phyloP scores from a whole-genome alignment of 805 yeast genomes.

The Spathaspora boniae region DNA sequence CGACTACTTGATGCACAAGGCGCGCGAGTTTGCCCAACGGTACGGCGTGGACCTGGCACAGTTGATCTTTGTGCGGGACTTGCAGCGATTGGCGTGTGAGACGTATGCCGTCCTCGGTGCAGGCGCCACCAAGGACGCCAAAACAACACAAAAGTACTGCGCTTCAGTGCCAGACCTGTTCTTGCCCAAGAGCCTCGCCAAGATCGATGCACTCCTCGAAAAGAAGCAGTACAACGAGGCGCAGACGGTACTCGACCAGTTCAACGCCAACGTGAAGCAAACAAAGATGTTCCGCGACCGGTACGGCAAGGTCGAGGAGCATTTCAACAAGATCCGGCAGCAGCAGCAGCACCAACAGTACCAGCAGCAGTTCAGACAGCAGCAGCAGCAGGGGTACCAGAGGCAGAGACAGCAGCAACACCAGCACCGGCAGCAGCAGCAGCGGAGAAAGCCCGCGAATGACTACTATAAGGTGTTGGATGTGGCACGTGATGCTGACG shows the following conservation, averaged over 20 bases:
- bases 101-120: slow-evolving; percentile 24
- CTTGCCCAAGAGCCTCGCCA: slow-evolving; percentile 36
- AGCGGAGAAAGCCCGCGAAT: slow-evolving; percentile 38
- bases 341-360: slow-evolving; percentile 37
- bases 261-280: slow-evolving; percentile 33
- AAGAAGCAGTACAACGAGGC: slow-evolving; percentile 38
- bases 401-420: slow-evolving; percentile 45
- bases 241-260: slow-evolving; percentile 27
- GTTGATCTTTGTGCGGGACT: slow-evolving; percentile 25
- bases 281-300: slow-evolving; percentile 38
- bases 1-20: slow-evolving; percentile 35
- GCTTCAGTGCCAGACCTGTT: slow-evolving; percentile 21
- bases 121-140: slow-evolving; percentile 11
- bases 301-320: slow-evolving; percentile 26
- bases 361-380: slow-evolving; percentile 43
- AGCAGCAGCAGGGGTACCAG: slow-evolving; percentile 46
- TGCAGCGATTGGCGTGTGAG: slow-evolving; percentile 41
- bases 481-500: slow-evolving; percentile 62
- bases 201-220: slow-evolving; percentile 34
- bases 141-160: slow-evolving; percentile 23
- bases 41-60: too few relatives aligned
- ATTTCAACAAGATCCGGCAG: slow-evolving; percentile 21
- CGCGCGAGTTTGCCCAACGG: slow-evolving; percentile 7
- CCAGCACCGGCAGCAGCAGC: slow-evolving; percentile 29
- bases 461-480: slow-evolving; percentile 83